phyloP scores from a whole-genome alignment of 805 yeast genomes.

The Wickerhamiella siamensis region DNA sequence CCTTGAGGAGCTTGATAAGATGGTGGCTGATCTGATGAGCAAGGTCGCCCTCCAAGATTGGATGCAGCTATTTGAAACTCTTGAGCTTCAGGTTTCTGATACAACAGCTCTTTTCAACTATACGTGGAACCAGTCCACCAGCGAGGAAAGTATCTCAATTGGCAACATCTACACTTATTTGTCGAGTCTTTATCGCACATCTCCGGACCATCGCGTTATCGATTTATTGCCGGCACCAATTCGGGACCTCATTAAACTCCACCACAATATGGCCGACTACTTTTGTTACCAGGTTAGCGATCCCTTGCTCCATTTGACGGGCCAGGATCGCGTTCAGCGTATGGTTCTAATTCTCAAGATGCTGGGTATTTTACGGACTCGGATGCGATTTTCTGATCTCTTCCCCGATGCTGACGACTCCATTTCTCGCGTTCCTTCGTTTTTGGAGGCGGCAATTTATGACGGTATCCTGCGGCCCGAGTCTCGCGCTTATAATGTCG shows the following conservation, averaged over 20 bases:
- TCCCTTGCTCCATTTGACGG: conserved; percentile 28
- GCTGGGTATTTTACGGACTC: conserved; percentile 47
- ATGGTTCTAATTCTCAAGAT: conserved; percentile 57
- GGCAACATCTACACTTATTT: conserved; percentile 62
- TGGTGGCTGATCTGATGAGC: conserved; percentile 42
- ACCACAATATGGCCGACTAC: conserved; percentile 49
- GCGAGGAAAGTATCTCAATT: conserved; percentile 44
- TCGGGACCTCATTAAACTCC: conserved; percentile 48
- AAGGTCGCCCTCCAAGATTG: conserved; percentile 57
- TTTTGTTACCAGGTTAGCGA: conserved; percentile 54
- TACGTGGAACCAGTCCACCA: conserved; percentile 28
- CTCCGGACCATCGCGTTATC: conserved; percentile 30
- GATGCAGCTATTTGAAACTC: conserved; percentile 56
- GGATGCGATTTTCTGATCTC: conserved; percentile 45
- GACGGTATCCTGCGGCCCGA: conserved; percentile 71
- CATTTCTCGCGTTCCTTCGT: conserved; percentile 47
- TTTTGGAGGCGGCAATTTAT: conserved; percentile 64
- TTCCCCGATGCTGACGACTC: conserved; percentile 28
- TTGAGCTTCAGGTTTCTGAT: conserved; percentile 55
- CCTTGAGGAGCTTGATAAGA: conserved; percentile 46
- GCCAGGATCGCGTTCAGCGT: conserved; percentile 45
- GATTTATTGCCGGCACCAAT: conserved; percentile 55
- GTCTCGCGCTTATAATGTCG: conserved; percentile 48
- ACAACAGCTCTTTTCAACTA: conserved; percentile 45
- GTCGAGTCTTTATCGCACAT: conserved; percentile 37